Evolutionary conservation across 345 rosid species (phyloP).

Genomic region (Physaria fendleri): DNA sequence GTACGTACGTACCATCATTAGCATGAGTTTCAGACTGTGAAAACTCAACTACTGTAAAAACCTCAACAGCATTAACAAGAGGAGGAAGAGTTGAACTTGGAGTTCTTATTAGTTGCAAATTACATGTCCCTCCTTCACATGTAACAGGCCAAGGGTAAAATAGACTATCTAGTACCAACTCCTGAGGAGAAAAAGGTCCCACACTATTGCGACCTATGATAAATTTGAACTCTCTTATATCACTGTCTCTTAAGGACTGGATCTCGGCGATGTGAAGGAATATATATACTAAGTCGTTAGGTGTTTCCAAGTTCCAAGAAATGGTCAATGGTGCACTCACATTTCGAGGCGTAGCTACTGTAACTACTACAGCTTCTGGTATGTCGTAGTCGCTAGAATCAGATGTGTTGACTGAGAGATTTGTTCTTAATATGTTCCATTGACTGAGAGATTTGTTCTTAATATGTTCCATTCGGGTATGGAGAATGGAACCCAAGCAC

Average conservation of each 20-base stretch:
- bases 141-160: neutral
- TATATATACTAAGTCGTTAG: slow-evolving; percentile 16
- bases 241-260: slow-evolving; percentile 6
- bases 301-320: slow-evolving; percentile 18
- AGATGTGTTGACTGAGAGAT: neutral
- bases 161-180: neutral
- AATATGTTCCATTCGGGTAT: slow-evolving; percentile 13
- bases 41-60: slow-evolving; percentile 2
- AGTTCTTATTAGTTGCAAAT: slow-evolving; percentile 18
- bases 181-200: slow-evolving; percentile 15
- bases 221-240: slow-evolving; percentile 24
- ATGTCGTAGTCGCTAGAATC: slow-evolving; percentile 8
- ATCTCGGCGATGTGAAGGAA: slow-evolving; percentile 22
- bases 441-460: neutral
- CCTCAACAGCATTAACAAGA: slow-evolving; percentile 25
- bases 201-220: slow-evolving; percentile 5
- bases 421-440: slow-evolving; percentile 11
- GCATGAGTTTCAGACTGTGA: slow-evolving; percentile 16
- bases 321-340: slow-evolving; percentile 13
- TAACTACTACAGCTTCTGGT: slow-evolving; percentile 11
- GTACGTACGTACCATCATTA: slow-evolving; percentile 25
- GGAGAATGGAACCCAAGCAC: slow-evolving; percentile 26
- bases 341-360: slow-evolving; percentile 20
- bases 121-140: slow-evolving; percentile 5
- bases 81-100: slow-evolving; percentile 28